Evolutionary conservation across 768 basidiomycete species (phyloP).

Genomic region (Tulasnella sp.): DNA sequence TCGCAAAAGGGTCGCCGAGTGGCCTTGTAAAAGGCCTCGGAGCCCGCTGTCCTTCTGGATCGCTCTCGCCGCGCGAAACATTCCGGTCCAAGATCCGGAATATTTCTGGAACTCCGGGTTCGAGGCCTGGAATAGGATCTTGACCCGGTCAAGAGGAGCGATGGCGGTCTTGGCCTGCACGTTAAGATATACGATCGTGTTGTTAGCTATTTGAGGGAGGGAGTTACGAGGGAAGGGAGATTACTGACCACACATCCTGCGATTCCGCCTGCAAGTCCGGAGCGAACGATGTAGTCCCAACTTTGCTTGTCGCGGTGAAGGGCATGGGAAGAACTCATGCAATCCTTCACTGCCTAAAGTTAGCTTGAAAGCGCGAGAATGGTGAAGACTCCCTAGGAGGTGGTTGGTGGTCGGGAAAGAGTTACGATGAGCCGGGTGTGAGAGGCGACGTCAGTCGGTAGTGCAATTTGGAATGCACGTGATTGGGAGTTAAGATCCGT

Average conservation of each 20-base stretch:
- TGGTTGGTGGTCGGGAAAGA: background rate
- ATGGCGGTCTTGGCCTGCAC: slow-evolving; percentile 83
- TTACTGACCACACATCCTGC: slow-evolving; percentile 82
- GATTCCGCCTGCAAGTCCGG: slow-evolving; percentile 83
- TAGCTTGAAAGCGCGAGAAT: background rate
- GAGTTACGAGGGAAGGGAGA: background rate
- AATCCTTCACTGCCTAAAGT: background rate
- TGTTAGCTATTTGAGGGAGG: background rate
- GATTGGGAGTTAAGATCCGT: background rate
- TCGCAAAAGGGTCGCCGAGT: slow-evolving; percentile 86
- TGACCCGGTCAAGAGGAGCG: slow-evolving; percentile 93
- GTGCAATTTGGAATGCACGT: background rate
- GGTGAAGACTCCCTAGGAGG: background rate
- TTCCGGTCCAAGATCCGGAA: slow-evolving; percentile 81
- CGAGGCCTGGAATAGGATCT: slow-evolving; percentile 96
- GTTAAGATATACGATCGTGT: slow-evolving; percentile 13
- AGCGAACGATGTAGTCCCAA: slow-evolving; percentile 55
- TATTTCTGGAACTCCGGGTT: slow-evolving; percentile 93
- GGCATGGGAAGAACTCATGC: slow-evolving; percentile 17
- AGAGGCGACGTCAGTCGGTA: background rate
- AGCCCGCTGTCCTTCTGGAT: slow-evolving; percentile 49
- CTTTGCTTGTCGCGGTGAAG: slow-evolving; percentile 41
- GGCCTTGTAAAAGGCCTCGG: slow-evolving; percentile 85
- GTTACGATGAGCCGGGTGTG: background rate
- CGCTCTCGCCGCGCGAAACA: slow-evolving; percentile 58